Conservation (phyloP, 2,329 filamentous ascomycete genomes). For the Monilinia vaccinii-corymbosi region DNA sequence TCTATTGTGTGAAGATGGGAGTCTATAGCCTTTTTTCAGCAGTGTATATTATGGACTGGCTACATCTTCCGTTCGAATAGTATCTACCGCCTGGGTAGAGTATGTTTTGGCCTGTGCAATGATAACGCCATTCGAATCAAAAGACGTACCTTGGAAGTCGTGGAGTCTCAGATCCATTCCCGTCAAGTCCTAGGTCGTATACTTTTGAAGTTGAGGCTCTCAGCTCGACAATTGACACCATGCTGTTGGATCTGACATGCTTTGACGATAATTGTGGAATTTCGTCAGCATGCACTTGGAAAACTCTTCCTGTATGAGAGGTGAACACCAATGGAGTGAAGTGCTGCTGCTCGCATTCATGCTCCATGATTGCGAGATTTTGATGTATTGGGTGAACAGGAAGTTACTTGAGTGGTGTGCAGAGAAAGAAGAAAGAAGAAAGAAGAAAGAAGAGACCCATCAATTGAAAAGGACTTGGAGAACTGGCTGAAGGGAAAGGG, state of each 20-base stretch:
- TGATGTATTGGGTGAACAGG: background rate
- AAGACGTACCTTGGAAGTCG: background rate
- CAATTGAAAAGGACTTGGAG: background rate
- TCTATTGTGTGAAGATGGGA: background rate
- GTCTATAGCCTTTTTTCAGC: background rate
- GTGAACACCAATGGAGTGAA: conserved; percentile 10
- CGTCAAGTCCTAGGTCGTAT: background rate
- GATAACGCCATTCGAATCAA: background rate
- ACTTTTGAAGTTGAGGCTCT: background rate
- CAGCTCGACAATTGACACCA: background rate
- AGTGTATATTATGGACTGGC: background rate
- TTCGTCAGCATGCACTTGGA: conserved; percentile 10
- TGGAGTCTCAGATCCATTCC: background rate
- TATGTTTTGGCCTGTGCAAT: background rate
- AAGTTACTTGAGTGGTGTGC: background rate
- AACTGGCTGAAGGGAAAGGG: background rate
- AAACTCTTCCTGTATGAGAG: conserved; percentile 9
- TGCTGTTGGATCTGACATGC: background rate
- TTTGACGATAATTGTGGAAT: background rate
- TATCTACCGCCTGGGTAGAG: background rate
- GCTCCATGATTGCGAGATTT: background rate
- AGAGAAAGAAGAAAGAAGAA: background rate
- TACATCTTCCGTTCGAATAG: background rate
- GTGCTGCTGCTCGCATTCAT: background rate
- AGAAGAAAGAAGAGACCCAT: background rate